A percentile compares a stretch with the other conserved stretches of the same genome.
Conservation (phyloP, 371 early-diverging fungal genomes). For the Coemansia sp. region DNA sequence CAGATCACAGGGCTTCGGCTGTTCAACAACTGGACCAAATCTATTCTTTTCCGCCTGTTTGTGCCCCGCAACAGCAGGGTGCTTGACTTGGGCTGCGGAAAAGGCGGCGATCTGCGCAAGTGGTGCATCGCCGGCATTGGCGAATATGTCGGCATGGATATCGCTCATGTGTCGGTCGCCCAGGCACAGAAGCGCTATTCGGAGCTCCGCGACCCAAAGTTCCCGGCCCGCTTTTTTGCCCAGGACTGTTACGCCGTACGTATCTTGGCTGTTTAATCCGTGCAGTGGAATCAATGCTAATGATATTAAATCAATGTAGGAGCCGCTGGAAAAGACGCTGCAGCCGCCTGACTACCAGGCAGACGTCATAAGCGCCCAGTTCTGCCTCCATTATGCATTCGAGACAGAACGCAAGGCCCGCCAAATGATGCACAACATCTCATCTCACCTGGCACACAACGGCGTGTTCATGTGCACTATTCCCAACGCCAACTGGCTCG, state of each 20-base stretch:
- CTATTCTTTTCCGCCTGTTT: conserved; percentile 78
- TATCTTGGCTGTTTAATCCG: not conserved
- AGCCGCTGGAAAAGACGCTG: conserved; percentile 57
- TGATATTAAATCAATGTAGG: conserved; percentile 16
- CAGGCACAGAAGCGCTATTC: conserved; percentile 83
- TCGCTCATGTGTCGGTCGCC: conserved; percentile 88
- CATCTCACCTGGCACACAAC: conserved; percentile 70
- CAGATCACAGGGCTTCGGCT: conserved; percentile 81
- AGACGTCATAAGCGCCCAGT: conserved; percentile 94
- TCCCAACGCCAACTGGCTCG: conserved; percentile 91
- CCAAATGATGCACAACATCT: conserved; percentile 82
- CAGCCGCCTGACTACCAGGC: conserved; percentile 61
- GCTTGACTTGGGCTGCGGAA: conserved; percentile 97
- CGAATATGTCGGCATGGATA: conserved; percentile 81
- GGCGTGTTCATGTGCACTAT: conserved; percentile 95
- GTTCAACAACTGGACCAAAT: conserved; percentile 98
- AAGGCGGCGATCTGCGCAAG: conserved; percentile 99
- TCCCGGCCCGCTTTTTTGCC: conserved; percentile 43
- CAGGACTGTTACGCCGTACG: conserved; percentile 53
- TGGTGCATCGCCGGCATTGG: conserved; percentile 76
- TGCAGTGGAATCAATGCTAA: not conserved
- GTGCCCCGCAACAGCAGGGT: conserved; percentile 58
- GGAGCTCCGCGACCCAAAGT: conserved; percentile 14
- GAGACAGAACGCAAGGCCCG: conserved; percentile 79
- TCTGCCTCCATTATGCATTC: conserved; percentile 98